Evolutionary conservation across 2,329 filamentous ascomycete genomes (phyloP).

Genomic region (Tolypocladium nubicola): DNA sequence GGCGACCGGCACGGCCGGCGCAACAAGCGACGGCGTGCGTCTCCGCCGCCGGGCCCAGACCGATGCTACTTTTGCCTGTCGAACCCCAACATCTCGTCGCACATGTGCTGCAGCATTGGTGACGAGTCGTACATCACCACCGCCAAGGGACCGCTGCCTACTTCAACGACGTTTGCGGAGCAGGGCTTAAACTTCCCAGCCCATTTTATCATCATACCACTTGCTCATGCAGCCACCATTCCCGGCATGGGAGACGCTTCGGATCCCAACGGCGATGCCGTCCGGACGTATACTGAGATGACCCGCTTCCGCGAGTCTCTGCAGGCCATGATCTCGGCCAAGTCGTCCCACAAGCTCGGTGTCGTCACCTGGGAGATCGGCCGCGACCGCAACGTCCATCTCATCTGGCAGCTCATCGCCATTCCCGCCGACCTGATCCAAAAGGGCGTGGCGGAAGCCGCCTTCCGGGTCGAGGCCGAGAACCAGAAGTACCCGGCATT

Average conservation of each 20-base stretch:
- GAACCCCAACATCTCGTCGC: slow-evolving; percentile 71
- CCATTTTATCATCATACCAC: slow-evolving; percentile 85
- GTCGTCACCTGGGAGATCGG: slow-evolving; percentile 90
- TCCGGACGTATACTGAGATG: slow-evolving; percentile 69
- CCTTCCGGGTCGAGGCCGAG: slow-evolving; percentile 80
- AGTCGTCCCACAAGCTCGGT: slow-evolving; percentile 53
- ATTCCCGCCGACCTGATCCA: slow-evolving; percentile 56
- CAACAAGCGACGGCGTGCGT: slow-evolving; percentile 32
- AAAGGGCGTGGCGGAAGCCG: slow-evolving; percentile 72
- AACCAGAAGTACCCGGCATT: slow-evolving; percentile 51
- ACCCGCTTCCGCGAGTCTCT: slow-evolving; percentile 64
- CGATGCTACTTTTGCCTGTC: slow-evolving; percentile 94
- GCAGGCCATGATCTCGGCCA: slow-evolving; percentile 63
- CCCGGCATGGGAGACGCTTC: slow-evolving; percentile 48
- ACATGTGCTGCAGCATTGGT: slow-evolving; percentile 85
- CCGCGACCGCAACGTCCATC: slow-evolving; percentile 68
- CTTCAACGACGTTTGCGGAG: slow-evolving; percentile 52
- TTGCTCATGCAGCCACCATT: slow-evolving; percentile 71
- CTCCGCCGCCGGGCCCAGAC: slow-evolving; percentile 58
- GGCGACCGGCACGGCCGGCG: slow-evolving; percentile 31
- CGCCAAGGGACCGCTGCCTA: slow-evolving; percentile 80
- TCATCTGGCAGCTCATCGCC: slow-evolving; percentile 90
- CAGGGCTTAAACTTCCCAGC: slow-evolving; percentile 64
- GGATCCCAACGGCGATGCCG: slow-evolving; percentile 41
- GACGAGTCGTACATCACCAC: slow-evolving; percentile 82